Percentiles rank a stretch among this genome's conserved stretches.
These are phyloP conservation scores for Akanthomyces lecanii DNA, from an alignment of 2,329 filamentous ascomycete genomes.

Conservation along the genomic window DNA sequence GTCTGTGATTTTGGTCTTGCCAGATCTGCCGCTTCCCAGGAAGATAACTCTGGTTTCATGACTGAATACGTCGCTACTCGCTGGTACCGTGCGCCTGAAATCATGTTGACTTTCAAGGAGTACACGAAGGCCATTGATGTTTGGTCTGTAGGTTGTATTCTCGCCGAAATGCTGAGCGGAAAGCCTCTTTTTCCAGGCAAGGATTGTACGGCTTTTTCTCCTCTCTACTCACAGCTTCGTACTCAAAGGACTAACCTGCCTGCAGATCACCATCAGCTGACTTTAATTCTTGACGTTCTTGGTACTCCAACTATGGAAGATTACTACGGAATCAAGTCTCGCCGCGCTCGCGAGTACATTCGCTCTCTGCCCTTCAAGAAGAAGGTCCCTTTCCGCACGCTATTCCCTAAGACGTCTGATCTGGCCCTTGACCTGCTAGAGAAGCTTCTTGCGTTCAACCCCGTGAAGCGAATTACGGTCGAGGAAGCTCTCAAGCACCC, in stretches of 20 bases:
- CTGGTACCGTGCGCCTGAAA: constrained; percentile 98
- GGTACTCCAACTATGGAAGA: constrained; percentile 99
- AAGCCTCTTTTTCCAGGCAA: constrained; percentile 98
- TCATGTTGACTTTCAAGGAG: constrained; percentile 99
- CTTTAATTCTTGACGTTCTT: constrained; percentile 92
- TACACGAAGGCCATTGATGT: constrained; percentile 99
- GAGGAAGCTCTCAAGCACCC: constrained; percentile 97
- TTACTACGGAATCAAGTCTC: constrained; percentile 99
- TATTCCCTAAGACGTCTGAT: constrained; percentile 99
- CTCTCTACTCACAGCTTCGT: not conserved
- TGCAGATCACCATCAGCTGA: constrained; percentile 93
- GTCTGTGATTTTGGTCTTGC: constrained; percentile 98
- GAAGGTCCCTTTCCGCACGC: constrained; percentile 95
- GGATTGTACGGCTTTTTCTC: constrained; percentile 67
- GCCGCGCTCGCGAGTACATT: constrained; percentile 95
- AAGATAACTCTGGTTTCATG: constrained; percentile 99
- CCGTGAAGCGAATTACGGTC: constrained; percentile 95
- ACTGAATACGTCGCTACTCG: constrained; percentile 99
- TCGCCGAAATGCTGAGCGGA: constrained; percentile 97
- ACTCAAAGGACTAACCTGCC: not conserved
- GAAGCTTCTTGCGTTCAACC: constrained; percentile 95
- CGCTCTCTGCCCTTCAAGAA: constrained; percentile 98
- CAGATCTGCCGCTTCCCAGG: constrained; percentile 90
- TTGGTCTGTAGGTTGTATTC: constrained; percentile 96
- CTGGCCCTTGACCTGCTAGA: constrained; percentile 89